These are phyloP conservation scores for Mortierella sp. DNA, from an alignment of 371 early-diverging fungal genomes.

Conservation along the genomic window DNA sequence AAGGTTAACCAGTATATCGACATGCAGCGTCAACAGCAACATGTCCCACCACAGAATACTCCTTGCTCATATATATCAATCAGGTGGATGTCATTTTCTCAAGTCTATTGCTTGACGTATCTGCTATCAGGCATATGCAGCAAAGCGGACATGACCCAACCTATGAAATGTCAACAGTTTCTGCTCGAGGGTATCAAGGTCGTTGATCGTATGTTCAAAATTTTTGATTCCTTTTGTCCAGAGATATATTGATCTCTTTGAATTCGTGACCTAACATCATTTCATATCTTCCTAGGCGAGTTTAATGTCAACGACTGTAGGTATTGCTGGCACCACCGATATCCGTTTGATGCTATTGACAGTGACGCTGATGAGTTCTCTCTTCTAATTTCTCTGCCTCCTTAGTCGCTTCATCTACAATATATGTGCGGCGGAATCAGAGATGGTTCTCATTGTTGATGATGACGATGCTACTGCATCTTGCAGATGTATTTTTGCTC, in stretches of 20 bases:
- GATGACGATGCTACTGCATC: constrained; percentile 51
- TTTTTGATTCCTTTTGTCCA: not conserved
- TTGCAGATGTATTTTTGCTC: constrained; percentile 39
- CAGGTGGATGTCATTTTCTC: constrained; percentile 54
- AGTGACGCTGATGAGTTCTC: not conserved
- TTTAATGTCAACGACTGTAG: constrained; percentile 47
- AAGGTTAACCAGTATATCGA: not conserved
- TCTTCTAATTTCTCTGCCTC: too few relatives aligned
- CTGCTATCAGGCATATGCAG: constrained; percentile 48
- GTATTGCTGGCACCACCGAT: not conserved
- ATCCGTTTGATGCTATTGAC: not conserved
- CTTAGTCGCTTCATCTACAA: constrained; percentile 31
- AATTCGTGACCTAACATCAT: not conserved
- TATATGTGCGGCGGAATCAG: constrained; percentile 39
- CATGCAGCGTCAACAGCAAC: not conserved
- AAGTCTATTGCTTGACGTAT: constrained; percentile 51
- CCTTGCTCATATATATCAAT: constrained; percentile 23
- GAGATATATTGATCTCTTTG: not conserved
- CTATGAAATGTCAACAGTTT: constrained; percentile 40
- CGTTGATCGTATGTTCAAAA: constrained; percentile 38
- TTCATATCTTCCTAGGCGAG: constrained; percentile 23
- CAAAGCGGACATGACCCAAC: constrained; percentile 51
- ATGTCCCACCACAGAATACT: not conserved
- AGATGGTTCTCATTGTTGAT: constrained; percentile 49
- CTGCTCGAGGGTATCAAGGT: constrained; percentile 52